Percentiles rank a stretch among this genome's conserved stretches.
Conservation (phyloP, 2,329 filamentous ascomycete species). For the Colletotrichum theobromicola region DNA sequence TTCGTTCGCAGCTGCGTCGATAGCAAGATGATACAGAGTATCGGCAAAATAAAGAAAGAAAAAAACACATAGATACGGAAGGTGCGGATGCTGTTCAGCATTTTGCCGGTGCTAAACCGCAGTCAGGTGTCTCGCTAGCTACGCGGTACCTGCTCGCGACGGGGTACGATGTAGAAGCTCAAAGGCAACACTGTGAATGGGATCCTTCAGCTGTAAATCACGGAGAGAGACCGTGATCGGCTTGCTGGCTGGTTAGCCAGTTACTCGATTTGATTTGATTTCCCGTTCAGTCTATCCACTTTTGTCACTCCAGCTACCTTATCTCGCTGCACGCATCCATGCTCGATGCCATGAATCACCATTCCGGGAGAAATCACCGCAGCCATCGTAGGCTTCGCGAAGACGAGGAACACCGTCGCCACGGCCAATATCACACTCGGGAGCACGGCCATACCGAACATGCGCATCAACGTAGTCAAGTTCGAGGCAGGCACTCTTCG, state of each 20-base stretch:
- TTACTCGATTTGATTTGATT: not conserved
- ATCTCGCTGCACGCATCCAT: not conserved
- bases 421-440: not conserved
- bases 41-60: not conserved
- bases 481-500: not conserved
- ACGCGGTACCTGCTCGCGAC: not conserved
- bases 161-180: not conserved
- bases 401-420: not conserved
- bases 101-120: not conserved
- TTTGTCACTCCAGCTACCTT: not conserved
- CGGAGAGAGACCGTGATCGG: not conserved
- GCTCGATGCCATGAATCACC: not conserved
- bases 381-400: not conserved
- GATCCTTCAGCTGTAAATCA: not conserved
- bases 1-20: not conserved
- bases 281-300: not conserved
- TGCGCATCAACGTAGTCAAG: not conserved
- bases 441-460: not conserved
- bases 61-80: not conserved
- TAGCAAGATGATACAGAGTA: not conserved
- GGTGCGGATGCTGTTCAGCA: not conserved
- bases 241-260: not conserved
- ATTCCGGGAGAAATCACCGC: not conserved
- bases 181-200: too few relatives aligned
- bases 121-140: not conserved